phyloP scores from a whole-genome alignment of 177 flowering plant genomes.

The Vitis hybrid region DNA sequence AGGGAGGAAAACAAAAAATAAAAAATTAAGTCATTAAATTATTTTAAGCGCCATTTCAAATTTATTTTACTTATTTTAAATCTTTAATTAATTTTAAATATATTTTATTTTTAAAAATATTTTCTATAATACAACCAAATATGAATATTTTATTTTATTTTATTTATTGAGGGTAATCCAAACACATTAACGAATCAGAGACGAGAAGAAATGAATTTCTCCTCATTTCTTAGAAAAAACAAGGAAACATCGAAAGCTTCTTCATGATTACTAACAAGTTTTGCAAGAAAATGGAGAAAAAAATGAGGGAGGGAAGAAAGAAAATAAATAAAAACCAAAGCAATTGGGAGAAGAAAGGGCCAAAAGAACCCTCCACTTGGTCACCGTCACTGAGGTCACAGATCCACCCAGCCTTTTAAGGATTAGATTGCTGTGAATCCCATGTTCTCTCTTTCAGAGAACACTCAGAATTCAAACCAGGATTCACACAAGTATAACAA shows the following conservation, averaged over 20 bases:
- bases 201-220: no score
- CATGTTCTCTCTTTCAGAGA: background rate
- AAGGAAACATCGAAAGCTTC: no score
- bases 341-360: slow-evolving; percentile 7
- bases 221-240: no score
- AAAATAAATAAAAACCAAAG: slow-evolving; percentile 6
- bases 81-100: fast-evolving
- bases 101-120: no score
- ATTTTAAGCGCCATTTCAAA: fast-evolving
- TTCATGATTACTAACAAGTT: no score
- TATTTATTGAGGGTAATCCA: no score
- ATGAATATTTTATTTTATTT: no score
- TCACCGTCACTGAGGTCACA: slow-evolving; percentile 26
- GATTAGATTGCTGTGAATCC: slow-evolving; percentile 10
- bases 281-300: background rate
- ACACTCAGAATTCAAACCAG: background rate
- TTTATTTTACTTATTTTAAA: no score
- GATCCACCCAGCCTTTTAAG: slow-evolving; percentile 1
- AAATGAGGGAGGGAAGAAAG: background rate
- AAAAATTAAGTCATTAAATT: no score
- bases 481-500: slow-evolving; percentile 12
- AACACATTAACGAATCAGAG: no score
- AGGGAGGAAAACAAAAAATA: no score
- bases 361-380: slow-evolving; percentile 22
- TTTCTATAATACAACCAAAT: no score